Evolutionary conservation across 164 flowering plant species (phyloP).

Genomic region (Buxus sempervirens): DNA sequence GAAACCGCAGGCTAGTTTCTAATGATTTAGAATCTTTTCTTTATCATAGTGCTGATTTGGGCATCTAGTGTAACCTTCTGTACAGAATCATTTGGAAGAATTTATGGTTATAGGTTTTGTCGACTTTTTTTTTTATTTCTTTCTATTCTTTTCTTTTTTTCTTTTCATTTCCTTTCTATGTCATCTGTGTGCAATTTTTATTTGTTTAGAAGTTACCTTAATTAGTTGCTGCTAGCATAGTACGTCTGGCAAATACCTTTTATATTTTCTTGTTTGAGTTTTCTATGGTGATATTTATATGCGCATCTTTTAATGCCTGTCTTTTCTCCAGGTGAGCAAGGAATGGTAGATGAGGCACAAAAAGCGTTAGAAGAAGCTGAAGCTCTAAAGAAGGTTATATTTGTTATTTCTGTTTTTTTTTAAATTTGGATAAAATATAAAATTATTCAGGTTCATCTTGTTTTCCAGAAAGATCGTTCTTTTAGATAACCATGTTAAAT

Average conservation of each 20-base stretch:
- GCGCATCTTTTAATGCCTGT: not conserved
- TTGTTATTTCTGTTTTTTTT: not conserved
- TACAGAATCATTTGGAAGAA: not conserved
- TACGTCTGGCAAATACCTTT: no score
- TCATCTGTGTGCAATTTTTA: no score
- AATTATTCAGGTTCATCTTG: not conserved
- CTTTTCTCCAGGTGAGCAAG: conserved; percentile 76
- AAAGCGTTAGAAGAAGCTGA: conserved; percentile 97
- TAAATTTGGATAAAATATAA: not conserved
- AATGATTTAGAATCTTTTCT: no score
- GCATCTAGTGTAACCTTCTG: not conserved
- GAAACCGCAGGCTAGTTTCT: no score
- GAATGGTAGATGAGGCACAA: conserved; percentile 97
- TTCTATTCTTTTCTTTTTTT: no score
- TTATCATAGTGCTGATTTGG: not conserved
- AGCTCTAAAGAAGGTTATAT: conserved; percentile 82
- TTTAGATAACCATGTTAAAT: not conserved
- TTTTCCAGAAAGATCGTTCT: not conserved
- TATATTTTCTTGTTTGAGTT: not conserved
- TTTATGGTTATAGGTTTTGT: not conserved
- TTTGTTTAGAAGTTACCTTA: no score
- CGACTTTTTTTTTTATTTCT: not conserved
- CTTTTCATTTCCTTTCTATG: no score
- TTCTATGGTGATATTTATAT: not conserved
- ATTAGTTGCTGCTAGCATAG: no score